Evolutionary conservation across 2,329 filamentous ascomycete genomes (phyloP).

Genomic region (Colletotrichum sp.): DNA sequence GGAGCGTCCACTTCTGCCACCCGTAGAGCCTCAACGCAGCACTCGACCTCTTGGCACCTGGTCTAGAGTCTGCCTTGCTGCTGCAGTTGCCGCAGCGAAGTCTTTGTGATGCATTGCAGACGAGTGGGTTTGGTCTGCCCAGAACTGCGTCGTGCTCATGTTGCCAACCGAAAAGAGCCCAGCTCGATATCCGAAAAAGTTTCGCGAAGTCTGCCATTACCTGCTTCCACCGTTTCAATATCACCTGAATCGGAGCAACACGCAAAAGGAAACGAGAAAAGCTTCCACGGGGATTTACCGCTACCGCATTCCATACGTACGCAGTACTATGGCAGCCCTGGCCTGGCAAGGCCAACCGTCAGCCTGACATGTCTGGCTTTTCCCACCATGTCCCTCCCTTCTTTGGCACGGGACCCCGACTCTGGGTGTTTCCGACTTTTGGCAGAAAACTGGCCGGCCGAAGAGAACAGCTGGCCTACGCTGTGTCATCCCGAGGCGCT

Average conservation of each 20-base stretch:
- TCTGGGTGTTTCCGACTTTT: background rate
- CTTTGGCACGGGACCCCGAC: background rate
- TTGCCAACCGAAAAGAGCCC: background rate
- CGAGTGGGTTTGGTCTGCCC: background rate
- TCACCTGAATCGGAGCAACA: background rate
- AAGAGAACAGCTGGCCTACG: conserved; percentile 17
- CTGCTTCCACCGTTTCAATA: conserved; percentile 1
- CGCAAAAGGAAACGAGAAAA: conserved; percentile 3
- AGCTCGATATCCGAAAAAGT: background rate
- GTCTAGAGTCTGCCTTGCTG: background rate
- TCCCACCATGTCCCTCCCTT: background rate
- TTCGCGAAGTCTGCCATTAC: background rate
- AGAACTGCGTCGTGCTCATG: background rate
- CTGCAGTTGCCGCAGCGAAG: background rate
- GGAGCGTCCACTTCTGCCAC: background rate
- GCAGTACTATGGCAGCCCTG: background rate
- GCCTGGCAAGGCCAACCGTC: background rate
- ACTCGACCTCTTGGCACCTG: background rate
- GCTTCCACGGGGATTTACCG: background rate
- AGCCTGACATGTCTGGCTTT: background rate
- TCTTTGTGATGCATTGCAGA: background rate
- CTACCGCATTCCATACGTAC: background rate
- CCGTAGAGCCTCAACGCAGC: conserved; percentile 1
- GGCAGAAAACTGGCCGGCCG: background rate
- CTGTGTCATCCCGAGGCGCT: conserved; percentile 7